phyloP scores from a whole-genome alignment of 352 stramenopile genomes.

The Thraustotheca clavata region DNA sequence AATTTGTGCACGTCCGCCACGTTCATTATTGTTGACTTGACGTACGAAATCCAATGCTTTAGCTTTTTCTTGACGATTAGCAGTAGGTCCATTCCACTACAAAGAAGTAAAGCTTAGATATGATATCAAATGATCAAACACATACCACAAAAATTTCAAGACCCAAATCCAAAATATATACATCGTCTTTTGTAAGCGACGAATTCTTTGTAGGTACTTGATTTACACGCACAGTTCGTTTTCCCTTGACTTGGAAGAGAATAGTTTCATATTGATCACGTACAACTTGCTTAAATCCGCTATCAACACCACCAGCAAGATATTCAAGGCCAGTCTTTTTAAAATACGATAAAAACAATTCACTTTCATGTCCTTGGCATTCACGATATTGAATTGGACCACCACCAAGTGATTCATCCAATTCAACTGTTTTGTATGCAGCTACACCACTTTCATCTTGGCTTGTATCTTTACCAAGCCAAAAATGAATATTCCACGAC shows the following conservation, averaged over 20 bases:
- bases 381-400: constrained; percentile 90
- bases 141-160: constrained; percentile 84
- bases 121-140: background rate
- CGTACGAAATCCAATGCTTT: constrained; percentile 86
- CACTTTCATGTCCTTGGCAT: constrained; percentile 66
- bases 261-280: constrained; percentile 74
- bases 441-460: constrained; percentile 91
- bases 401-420: constrained; percentile 90
- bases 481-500: constrained; percentile 93
- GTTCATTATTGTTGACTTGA: constrained; percentile 82
- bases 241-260: constrained; percentile 89
- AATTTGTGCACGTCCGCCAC: constrained; percentile 66
- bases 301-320: constrained; percentile 87
- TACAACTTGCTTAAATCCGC: constrained; percentile 91
- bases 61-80: constrained; percentile 85
- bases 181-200: constrained; percentile 89
- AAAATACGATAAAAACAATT: constrained; percentile 93
- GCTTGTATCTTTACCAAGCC: constrained; percentile 89
- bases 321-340: constrained; percentile 87
- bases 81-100: constrained; percentile 51
- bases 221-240: constrained; percentile 75
- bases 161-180: constrained; percentile 91
- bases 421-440: constrained; percentile 95
- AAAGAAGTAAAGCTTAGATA: background rate
- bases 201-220: constrained; percentile 74